Conservation (phyloP, 805 yeast genomes). For the Candida taoyuanica region DNA sequence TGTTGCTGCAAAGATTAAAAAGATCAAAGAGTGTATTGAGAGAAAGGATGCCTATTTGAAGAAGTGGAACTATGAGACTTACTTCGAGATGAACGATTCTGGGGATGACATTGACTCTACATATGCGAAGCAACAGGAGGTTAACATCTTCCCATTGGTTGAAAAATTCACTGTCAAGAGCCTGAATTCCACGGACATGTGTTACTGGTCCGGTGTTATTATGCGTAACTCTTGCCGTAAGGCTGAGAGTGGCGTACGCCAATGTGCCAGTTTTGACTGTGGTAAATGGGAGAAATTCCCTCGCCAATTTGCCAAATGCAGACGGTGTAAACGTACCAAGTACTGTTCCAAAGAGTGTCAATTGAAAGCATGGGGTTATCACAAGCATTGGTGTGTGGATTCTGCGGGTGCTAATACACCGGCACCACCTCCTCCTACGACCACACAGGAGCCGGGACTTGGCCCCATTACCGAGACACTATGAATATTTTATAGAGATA, state of each 20-base stretch:
- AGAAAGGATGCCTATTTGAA: constrained; percentile 21
- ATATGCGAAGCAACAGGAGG: neutral
- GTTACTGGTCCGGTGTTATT: constrained; percentile 97
- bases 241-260: constrained; percentile 86
- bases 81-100: constrained; percentile 28
- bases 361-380: constrained; percentile 86
- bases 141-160: constrained; percentile 84
- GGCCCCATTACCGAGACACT: neutral
- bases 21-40: constrained; percentile 8
- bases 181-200: constrained; percentile 69
- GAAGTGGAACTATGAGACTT: constrained; percentile 43
- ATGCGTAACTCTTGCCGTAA: constrained; percentile 94
- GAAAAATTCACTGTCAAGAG: constrained; percentile 78
- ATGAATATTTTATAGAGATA: neutral
- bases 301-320: constrained; percentile 89
- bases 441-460: too few relatives aligned
- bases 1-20: constrained; percentile 2
- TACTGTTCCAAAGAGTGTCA: constrained; percentile 94
- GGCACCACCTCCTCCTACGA: neutral
- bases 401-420: constrained; percentile 14
- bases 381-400: constrained; percentile 83
- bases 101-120: constrained; percentile 10
- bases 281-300: constrained; percentile 93
- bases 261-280: constrained; percentile 90
- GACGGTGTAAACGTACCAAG: constrained; percentile 91